Evolutionary conservation across 768 basidiomycete species (phyloP).

Genomic region (Mycena rebaudengoi): DNA sequence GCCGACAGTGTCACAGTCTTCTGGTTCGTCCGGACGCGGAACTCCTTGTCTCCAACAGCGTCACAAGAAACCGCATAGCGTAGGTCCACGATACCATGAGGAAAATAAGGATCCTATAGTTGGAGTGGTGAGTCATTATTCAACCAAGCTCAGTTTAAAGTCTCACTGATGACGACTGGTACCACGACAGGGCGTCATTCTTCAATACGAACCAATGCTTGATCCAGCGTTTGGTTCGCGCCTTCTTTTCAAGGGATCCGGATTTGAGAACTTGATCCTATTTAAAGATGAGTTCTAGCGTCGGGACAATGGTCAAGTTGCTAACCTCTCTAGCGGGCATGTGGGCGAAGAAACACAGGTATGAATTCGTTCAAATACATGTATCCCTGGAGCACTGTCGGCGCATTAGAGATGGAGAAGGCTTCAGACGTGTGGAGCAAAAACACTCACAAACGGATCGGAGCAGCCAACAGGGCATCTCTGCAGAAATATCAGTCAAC

Average conservation of each 20-base stretch:
- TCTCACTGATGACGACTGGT: slow-evolving; percentile 86
- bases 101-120: slow-evolving; percentile 96
- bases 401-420: slow-evolving; percentile 4
- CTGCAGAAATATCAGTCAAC: slow-evolving; percentile 45
- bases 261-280: slow-evolving; percentile 95
- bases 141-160: slow-evolving; percentile 1
- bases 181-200: slow-evolving; percentile 97
- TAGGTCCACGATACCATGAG: slow-evolving; percentile 94
- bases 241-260: slow-evolving; percentile 87
- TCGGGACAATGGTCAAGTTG: slow-evolving; percentile 4
- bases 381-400: slow-evolving; percentile 91
- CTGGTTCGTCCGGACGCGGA: slow-evolving; percentile 86
- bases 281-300: slow-evolving; percentile 15
- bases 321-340: slow-evolving; percentile 89
- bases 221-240: slow-evolving; percentile 90
- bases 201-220: slow-evolving; percentile 97
- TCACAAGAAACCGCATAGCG: slow-evolving; percentile 95
- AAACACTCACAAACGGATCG: slow-evolving; percentile 82
- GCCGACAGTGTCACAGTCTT: slow-evolving; percentile 76
- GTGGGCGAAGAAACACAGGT: slow-evolving; percentile 96
- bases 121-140: slow-evolving; percentile 24
- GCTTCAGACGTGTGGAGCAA: neutral
- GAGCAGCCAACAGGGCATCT: slow-evolving; percentile 95
- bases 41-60: slow-evolving; percentile 75
- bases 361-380: slow-evolving; percentile 95